Conservation (phyloP, 2,329 filamentous ascomycete species). For the Xylaria sp. region DNA sequence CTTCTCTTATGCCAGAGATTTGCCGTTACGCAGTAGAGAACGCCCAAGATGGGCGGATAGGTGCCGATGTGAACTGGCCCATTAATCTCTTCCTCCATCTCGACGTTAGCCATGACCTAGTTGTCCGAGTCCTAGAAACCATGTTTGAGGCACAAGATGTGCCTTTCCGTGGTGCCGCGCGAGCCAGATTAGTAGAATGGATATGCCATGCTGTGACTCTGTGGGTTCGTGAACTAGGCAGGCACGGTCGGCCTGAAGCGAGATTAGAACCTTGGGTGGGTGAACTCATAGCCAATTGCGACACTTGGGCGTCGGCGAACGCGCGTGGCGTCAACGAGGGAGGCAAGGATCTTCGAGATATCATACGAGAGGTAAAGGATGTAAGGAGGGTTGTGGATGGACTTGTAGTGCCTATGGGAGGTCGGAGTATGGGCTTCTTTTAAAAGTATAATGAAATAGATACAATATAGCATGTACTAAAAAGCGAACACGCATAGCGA, state of each 20-base stretch:
- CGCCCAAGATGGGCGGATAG: slow-evolving; percentile 67
- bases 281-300: slow-evolving; percentile 61
- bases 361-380: slow-evolving; percentile 57
- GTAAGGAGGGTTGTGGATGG: slow-evolving; percentile 59
- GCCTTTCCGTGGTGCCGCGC: slow-evolving; percentile 64
- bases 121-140: slow-evolving; percentile 66
- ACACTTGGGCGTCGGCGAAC: slow-evolving; percentile 55
- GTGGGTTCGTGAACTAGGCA: slow-evolving; percentile 58
- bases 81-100: slow-evolving; percentile 66
- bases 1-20: slow-evolving; percentile 69
- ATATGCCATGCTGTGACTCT: slow-evolving; percentile 60
- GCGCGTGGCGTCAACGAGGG: slow-evolving; percentile 55
- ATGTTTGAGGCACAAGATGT: slow-evolving; percentile 69
- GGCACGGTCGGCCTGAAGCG: slow-evolving; percentile 47
- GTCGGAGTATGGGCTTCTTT: slow-evolving; percentile 57
- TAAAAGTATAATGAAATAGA: slow-evolving; percentile 39
- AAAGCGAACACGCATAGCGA: slow-evolving; percentile 3
- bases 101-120: slow-evolving; percentile 67
- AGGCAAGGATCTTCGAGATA: slow-evolving; percentile 58
- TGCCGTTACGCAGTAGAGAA: slow-evolving; percentile 71
- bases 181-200: slow-evolving; percentile 66
- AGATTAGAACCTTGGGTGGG: slow-evolving; percentile 48
- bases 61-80: slow-evolving; percentile 68
- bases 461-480: slow-evolving; percentile 7
- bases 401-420: slow-evolving; percentile 56